These are phyloP conservation scores for Helicocarpus griseus DNA, from an alignment of 2,329 filamentous ascomycete species.

Conservation along the genomic window DNA sequence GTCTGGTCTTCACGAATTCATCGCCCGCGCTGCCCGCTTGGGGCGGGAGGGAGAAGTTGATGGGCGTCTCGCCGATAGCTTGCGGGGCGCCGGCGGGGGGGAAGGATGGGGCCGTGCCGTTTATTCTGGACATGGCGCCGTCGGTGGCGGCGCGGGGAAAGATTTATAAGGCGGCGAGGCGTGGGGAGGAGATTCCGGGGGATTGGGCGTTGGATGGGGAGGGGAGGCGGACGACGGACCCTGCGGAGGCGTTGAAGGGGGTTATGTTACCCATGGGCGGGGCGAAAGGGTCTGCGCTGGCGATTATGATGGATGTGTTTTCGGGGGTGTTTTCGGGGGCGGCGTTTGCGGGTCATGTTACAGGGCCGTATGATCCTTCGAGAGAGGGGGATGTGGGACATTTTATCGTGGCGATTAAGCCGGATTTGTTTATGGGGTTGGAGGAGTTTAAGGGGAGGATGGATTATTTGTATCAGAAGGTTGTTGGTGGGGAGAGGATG, in stretches of 20 bases:
- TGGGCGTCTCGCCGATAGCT: constrained; percentile 64
- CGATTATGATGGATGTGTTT: constrained; percentile 86
- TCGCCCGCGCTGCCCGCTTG: constrained; percentile 63
- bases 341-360: constrained; percentile 69
- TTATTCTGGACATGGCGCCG: constrained; percentile 43
- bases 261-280: constrained; percentile 79
- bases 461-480: constrained; percentile 49
- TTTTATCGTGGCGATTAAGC: constrained; percentile 61
- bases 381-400: constrained; percentile 58
- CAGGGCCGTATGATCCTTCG: constrained; percentile 63
- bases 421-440: constrained; percentile 61
- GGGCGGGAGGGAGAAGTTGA: constrained; percentile 57
- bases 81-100: constrained; percentile 62
- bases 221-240: constrained; percentile 61
- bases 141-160: constrained; percentile 37
- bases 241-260: constrained; percentile 58
- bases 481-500: constrained; percentile 44
- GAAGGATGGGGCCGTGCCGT: constrained; percentile 43
- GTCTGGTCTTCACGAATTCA: constrained; percentile 61
- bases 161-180: constrained; percentile 35
- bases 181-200: constrained; percentile 33
- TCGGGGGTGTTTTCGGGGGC: constrained; percentile 66
- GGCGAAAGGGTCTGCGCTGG: constrained; percentile 66
- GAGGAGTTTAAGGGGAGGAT: constrained; percentile 57
- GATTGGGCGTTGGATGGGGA: constrained; percentile 68